phyloP scores from a whole-genome alignment of 2,329 filamentous ascomycete species.

The Karstenula rhodostoma region DNA sequence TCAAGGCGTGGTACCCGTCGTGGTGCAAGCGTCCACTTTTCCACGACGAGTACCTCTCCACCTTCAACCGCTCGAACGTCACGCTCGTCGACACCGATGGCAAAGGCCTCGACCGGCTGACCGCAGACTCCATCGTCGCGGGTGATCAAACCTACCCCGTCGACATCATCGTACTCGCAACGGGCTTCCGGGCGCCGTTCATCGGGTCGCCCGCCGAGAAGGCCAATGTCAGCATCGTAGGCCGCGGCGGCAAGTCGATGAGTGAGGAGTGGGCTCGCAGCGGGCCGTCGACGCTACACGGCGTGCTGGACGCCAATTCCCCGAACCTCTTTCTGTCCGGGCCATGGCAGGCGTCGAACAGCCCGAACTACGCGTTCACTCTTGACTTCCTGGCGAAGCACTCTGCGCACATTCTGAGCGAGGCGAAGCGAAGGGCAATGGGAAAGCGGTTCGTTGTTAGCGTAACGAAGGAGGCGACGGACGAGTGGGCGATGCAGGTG shows the following conservation, averaged over 20 bases:
- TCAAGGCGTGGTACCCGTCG: conserved; percentile 67
- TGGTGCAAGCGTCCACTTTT: conserved; percentile 72
- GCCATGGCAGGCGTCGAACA: conserved; percentile 25
- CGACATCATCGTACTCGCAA: conserved; percentile 58
- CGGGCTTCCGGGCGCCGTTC: conserved; percentile 49
- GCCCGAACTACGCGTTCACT: conserved; percentile 25
- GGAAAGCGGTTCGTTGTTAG: conserved; percentile 22
- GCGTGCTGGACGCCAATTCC: conserved; percentile 36
- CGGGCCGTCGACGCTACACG: conserved; percentile 62
- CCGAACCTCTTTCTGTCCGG: conserved; percentile 31
- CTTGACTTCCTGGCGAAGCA: conserved; percentile 24
- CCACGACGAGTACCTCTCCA: conserved; percentile 65
- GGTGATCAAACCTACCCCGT: conserved; percentile 58
- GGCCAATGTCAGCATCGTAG: conserved; percentile 50
- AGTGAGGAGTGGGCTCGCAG: conserved; percentile 55
- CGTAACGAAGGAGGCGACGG: conserved; percentile 19
- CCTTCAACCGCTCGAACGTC: conserved; percentile 68
- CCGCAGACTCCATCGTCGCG: conserved; percentile 56
- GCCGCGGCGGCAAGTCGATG: conserved; percentile 56
- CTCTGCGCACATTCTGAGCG: conserved; percentile 24
- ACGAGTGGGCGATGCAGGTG: conserved; percentile 27
- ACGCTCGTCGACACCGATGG: conserved; percentile 67
- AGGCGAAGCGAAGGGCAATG: conserved; percentile 18
- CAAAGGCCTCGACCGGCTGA: conserved; percentile 56
- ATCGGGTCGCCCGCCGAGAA: conserved; percentile 24